Conservation (phyloP, 306 rosid species). For the Canavalia ensiformis region DNA sequence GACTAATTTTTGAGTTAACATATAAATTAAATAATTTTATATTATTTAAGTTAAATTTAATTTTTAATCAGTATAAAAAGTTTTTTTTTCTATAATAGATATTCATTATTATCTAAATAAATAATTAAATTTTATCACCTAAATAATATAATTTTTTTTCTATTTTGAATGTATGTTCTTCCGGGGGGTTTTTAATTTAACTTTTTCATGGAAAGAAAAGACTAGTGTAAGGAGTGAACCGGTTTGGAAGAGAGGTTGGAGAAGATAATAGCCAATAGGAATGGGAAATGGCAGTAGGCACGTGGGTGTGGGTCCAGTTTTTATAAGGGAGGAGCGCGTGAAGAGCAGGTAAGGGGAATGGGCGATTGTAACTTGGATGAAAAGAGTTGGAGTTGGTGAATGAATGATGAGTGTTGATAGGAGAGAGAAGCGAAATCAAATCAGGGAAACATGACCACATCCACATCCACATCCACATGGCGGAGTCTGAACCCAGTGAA, state of each 20-base stretch:
- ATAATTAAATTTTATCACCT: too few relatives aligned
- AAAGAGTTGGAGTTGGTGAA: slow-evolving; percentile 30
- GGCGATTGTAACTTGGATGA: background rate
- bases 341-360: background rate
- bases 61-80: too few relatives aligned
- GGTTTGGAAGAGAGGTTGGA: background rate
- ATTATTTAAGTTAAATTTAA: too few relatives aligned
- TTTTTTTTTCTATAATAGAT: too few relatives aligned
- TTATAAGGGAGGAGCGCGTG: slow-evolving; percentile 28
- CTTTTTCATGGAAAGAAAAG: too few relatives aligned
- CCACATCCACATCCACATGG: slow-evolving; percentile 47
- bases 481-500: slow-evolving; percentile 42
- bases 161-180: too few relatives aligned
- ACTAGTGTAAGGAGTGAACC: too few relatives aligned
- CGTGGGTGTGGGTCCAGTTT: slow-evolving; percentile 40
- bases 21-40: too few relatives aligned
- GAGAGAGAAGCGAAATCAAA: slow-evolving; percentile 29
- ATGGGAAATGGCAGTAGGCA: background rate
- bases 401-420: slow-evolving; percentile 22
- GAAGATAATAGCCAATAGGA: background rate
- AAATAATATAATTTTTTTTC: too few relatives aligned
- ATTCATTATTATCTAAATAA: too few relatives aligned
- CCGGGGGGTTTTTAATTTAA: too few relatives aligned
- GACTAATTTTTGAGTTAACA: too few relatives aligned
- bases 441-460: slow-evolving; percentile 34